phyloP scores from a whole-genome alignment of 345 rosid genomes.

The Populus alba region DNA sequence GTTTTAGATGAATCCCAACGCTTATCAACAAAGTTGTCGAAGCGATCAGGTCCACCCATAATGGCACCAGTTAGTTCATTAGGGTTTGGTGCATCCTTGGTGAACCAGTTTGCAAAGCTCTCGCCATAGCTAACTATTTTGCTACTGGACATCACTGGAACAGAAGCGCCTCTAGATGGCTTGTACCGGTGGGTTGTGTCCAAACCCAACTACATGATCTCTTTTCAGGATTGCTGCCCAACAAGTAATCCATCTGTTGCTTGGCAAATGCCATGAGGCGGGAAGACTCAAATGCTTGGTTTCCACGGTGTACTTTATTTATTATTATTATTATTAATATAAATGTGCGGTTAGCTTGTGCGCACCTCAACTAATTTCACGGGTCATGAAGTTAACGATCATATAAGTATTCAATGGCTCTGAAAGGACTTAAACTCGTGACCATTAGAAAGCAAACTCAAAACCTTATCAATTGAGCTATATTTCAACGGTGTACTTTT shows the following conservation, averaged over 20 bases:
- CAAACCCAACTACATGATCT: slow-evolving; percentile 89
- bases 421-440: too few relatives aligned
- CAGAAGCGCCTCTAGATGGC: slow-evolving; percentile 91
- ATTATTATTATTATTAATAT: not conserved
- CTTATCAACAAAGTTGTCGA: slow-evolving; percentile 59
- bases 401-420: too few relatives aligned
- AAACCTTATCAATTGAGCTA: too few relatives aligned
- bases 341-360: too few relatives aligned
- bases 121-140: slow-evolving; percentile 41
- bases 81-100: slow-evolving; percentile 51
- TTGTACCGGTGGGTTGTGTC: slow-evolving; percentile 67
- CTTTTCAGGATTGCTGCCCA: slow-evolving; percentile 71
- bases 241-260: slow-evolving; percentile 78
- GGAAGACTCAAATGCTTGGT: slow-evolving; percentile 42
- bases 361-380: too few relatives aligned
- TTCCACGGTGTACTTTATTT: slow-evolving; percentile 54
- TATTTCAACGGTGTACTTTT: too few relatives aligned
- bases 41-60: slow-evolving; percentile 81
- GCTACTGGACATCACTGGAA: slow-evolving; percentile 29
- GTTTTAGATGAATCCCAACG: slow-evolving; percentile 61
- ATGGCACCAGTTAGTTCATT: slow-evolving; percentile 85
- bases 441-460: too few relatives aligned
- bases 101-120: slow-evolving; percentile 63
- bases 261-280: slow-evolving; percentile 58
- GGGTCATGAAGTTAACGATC: too few relatives aligned